Base-by-base conservation (phyloP, 352 stramenopile species). In the Pythium coloratum region DNA sequence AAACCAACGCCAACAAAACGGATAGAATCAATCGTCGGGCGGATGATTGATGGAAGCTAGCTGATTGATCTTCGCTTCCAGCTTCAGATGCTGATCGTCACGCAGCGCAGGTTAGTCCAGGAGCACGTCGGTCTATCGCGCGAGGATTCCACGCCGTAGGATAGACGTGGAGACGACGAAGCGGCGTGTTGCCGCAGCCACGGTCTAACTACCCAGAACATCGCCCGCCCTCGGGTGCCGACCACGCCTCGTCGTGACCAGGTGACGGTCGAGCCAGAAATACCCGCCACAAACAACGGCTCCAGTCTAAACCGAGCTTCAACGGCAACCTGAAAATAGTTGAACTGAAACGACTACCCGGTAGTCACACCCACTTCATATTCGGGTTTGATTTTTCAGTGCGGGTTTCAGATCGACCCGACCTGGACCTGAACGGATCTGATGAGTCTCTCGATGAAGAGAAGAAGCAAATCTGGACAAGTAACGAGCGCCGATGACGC, bases 401-500 rank as follows among this genome's bases (percentile, higher is more conserved):
- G 14, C 36, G 16, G 46, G 46, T 30, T 53, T 53, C 46, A 9
- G 3, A 1, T n/a, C 1, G 18, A 53, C n/a, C 46, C 46, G 20
- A 53, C 44, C 44, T n/a, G 44, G 32, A 53, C 46, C 46, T n/a
- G 13, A 10, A 18, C 10, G 46, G 6, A 30, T 24, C n/a, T 53
- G 46, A 53, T 30, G 6, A 53, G 46, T 32, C 46, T 28, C 46
- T 53, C n/a, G 46, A 33, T 53, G 46, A 53, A 53, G 46, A 53
- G 46, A 53, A 53, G 62, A 62, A 63, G 59, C 30, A 14, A 16
- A 33, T 34, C 44, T 13, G 2, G 7, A 30, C 24, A 56, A 16
- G 20, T 53, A 34, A 28, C 20, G 38, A 50, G 34, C 55, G 32
- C 34, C 36, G 16, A 89, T 92, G 82, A 76, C 80, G 69, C 75